Evolutionary conservation across 2,329 filamentous ascomycete genomes (phyloP).

Genomic region (Trichoderma endophyticum): DNA sequence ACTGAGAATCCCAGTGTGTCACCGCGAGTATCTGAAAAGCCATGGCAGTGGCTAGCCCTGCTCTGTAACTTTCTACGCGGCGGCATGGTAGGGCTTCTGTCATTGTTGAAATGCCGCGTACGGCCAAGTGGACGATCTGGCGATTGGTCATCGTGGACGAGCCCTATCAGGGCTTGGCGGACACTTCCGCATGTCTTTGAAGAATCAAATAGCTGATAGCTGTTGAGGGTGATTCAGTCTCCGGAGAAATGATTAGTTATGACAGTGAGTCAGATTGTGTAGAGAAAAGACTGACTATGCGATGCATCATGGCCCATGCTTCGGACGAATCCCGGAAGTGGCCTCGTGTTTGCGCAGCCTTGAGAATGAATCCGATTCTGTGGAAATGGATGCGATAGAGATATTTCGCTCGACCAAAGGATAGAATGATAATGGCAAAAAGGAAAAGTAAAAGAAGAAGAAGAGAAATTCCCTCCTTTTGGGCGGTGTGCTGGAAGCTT

Average conservation of each 20-base stretch:
- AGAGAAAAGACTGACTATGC: neutral
- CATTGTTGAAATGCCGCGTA: neutral
- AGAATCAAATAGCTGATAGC: neutral
- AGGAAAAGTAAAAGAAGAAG: neutral
- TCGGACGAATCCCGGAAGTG: neutral
- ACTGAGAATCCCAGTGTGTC: neutral
- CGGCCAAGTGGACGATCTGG: neutral
- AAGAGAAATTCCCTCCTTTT: neutral
- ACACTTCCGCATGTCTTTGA: neutral
- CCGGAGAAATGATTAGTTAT: neutral
- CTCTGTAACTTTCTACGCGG: neutral
- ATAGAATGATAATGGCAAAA: no score
- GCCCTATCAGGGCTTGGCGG: neutral
- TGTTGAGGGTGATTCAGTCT: neutral
- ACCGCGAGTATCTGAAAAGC: neutral
- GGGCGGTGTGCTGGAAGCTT: neutral
- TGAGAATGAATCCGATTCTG: neutral
- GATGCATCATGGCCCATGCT: neutral
- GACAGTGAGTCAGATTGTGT: neutral
- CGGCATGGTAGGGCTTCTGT: neutral
- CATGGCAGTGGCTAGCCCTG: neutral
- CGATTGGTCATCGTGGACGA: neutral
- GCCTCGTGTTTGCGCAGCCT: neutral
- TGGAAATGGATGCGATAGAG: neutral
- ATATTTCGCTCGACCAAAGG: neutral